Base-by-base conservation (phyloP, 192 early-diverging fungal genomes). In the Gamsiella multidivaricata region DNA sequence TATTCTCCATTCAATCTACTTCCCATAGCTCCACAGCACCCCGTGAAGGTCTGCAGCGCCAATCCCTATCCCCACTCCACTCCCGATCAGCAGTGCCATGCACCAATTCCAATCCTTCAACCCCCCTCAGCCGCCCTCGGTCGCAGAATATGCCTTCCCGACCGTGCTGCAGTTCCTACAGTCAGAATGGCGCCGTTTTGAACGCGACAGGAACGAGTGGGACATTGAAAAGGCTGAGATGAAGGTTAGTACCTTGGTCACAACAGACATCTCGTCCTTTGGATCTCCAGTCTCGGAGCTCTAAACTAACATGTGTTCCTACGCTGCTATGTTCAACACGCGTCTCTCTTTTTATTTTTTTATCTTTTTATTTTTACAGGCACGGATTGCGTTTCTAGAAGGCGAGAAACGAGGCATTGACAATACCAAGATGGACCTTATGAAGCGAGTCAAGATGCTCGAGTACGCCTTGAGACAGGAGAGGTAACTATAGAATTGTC, bases 151-250 rank as follows among this genome's bases (percentile, higher is more conserved):
- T 54, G 84, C 82, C 18, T 83, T 92, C 50, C 91, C 91, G 18
- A 90, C 88, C 33, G 92, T 95, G 43, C 76, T 96, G 3, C 93
- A 94, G 67, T 96, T 86, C 61, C 82, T 96, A 8, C 94, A 96
- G 65, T 76, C 84, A 14, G 92, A 95, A 85, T 94, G 93, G 93
- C 76, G 94, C 41, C 80, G 86, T 22, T 94, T 88, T 67, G 94
- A 96, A 67, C 83, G 91, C 50, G 94, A 96, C 61, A 81, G 91
- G 18, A 94, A 93, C 65, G 93, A 95, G 64, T 95, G 94, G 93
- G 89, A 90, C 23, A 90, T 95, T 64, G 94, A 94, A 66, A 82
- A 84, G 63, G 82, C 90, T 23, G 92, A 92, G 69, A 83, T 93
- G 53, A 93, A 92, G 83, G 93, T 93, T 79, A 53, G 23, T 41